Evolutionary conservation across 2,329 filamentous ascomycete genomes (phyloP).

Genomic region (Ceratocystis cubensis): DNA sequence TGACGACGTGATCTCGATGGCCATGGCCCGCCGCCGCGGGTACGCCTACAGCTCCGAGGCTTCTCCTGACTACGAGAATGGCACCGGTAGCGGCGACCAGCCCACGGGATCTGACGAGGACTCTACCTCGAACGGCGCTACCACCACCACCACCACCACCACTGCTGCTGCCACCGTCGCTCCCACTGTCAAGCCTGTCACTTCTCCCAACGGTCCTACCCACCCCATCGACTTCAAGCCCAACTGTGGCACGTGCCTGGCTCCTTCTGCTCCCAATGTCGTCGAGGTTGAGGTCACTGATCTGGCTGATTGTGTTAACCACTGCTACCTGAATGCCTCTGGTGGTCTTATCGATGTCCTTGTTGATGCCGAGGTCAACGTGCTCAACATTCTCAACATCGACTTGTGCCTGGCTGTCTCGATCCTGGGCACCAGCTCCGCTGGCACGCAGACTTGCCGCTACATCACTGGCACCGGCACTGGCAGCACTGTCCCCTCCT

Average conservation of each 20-base stretch:
- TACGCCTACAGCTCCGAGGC: slow-evolving; percentile 7
- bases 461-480: slow-evolving; percentile 18
- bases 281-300: slow-evolving; percentile 11
- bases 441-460: slow-evolving; percentile 17
- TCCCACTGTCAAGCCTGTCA: background rate
- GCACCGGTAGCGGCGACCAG: background rate
- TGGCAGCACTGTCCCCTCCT: slow-evolving; percentile 2
- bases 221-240: slow-evolving; percentile 47
- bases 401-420: slow-evolving; percentile 20
- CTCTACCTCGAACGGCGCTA: background rate
- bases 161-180: background rate
- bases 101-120: background rate
- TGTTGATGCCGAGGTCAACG: slow-evolving; percentile 20
- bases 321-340: slow-evolving; percentile 18
- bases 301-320: slow-evolving; percentile 19
- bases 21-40: slow-evolving; percentile 6
- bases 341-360: slow-evolving; percentile 16
- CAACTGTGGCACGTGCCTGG: slow-evolving; percentile 27
- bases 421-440: slow-evolving; percentile 8
- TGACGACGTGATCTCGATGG: slow-evolving; percentile 10
- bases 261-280: slow-evolving; percentile 7
- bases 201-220: slow-evolving; percentile 34
- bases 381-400: slow-evolving; percentile 24
- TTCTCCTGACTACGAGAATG: background rate
- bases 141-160: background rate